These are phyloP conservation scores for Syzygium aromaticum DNA, from an alignment of 345 rosid species.

Conservation along the genomic window DNA sequence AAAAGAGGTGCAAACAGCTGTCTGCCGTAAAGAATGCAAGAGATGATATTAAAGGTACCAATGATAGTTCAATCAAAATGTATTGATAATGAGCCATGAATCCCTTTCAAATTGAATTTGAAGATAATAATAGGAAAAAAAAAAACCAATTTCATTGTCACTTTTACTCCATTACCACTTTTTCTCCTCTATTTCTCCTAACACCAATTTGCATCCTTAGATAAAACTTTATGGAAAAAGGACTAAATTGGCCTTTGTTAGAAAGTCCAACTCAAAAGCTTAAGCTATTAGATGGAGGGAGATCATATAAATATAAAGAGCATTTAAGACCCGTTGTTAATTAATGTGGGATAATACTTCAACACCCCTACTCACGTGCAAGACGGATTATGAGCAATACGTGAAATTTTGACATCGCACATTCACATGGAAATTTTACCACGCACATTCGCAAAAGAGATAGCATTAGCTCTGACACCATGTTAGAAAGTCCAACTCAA, in stretches of 20 bases:
- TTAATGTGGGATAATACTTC: no score
- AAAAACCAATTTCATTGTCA: background rate
- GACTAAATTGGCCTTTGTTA: background rate
- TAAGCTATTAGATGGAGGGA: no score
- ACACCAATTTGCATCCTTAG: background rate
- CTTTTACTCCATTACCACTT: background rate
- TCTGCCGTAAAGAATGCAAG: background rate
- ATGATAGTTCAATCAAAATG: background rate
- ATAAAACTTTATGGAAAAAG: background rate
- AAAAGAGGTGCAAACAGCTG: background rate
- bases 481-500: no score
- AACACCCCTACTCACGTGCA: no score
- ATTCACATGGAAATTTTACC: no score
- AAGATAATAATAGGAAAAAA: background rate
- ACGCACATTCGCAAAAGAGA: no score
- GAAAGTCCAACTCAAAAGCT: no score
- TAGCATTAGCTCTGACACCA: no score
- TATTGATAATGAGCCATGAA: background rate
- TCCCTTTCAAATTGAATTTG: background rate
- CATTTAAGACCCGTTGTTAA: no score
- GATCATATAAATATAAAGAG: no score
- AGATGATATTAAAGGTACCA: background rate
- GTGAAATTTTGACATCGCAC: no score
- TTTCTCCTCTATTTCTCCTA: background rate
- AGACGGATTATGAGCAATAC: no score